Evolutionary conservation across 345 rosid genomes (phyloP), one percentile per base, ranked within the genome.

Genomic region (Eucalyptus coolabah): DNA sequence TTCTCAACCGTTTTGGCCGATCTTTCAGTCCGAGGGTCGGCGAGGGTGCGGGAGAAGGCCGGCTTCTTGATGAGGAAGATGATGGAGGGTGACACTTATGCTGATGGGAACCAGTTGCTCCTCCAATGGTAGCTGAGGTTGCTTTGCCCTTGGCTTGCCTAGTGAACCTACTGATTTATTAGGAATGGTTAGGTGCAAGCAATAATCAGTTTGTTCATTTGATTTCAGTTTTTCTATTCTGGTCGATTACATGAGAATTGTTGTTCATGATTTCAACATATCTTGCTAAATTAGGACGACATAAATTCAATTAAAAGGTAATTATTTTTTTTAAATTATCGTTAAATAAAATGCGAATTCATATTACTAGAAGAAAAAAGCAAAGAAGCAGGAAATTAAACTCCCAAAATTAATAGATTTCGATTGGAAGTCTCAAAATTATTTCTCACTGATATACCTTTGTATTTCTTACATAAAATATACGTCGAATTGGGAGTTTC

Each of bases 11-110:
- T 93, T 87, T 81, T 94, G 17, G 95, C 94, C 34, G 97, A 95
- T 91, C 88, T 95, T 60, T 93, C 95, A 2, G 94, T 95, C 23
- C 90, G 95, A 82, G 95, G 96, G 50, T 95, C 96, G 2, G 77
- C 88, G 17, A 92, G 45, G 89, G 96, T 93, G 60, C 92, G 97
- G 21, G 96, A 95, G 87, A 93, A 92, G 90, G 93, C 94, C 9
- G 82, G 34, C 50, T 89, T 34, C 92, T 86, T 95, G 21, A 92
- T 94, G 93, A 95, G 91, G 90, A 95, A 91, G 90, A 87, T 90
- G 91, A 91, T 89, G 91, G 96, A 94, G 34, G 91, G 90, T 34
- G 91, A 87, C 86, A 40, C 90, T 11, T 40, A 60, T n/a, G 23
- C 50, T 24, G 93, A 87, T 56, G 93, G 77, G 54, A 90, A 89